Percentiles rank a stretch among this genome's conserved stretches.
These are phyloP conservation scores for Evernia prunastri DNA, from an alignment of 495 filamentous ascomycete species.

Conservation along the genomic window DNA sequence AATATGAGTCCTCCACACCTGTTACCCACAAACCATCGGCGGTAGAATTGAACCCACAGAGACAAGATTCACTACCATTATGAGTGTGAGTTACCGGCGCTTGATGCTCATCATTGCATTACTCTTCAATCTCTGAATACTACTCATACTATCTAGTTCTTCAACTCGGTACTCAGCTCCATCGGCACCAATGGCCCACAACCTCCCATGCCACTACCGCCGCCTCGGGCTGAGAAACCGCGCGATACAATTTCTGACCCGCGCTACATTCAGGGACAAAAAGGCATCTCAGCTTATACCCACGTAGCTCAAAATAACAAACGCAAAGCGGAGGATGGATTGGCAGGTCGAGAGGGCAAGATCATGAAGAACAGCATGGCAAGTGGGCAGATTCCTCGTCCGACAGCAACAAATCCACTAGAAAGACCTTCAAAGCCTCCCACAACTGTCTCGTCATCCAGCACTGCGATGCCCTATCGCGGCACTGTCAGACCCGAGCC, in stretches of 20 bases:
- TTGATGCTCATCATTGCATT: background rate
- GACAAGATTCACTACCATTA: constrained; percentile 31
- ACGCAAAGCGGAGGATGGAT: constrained; percentile 30
- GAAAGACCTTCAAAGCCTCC: constrained; percentile 29
- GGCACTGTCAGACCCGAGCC: constrained; percentile 33
- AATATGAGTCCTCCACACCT: constrained; percentile 40
- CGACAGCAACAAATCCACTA: constrained; percentile 8
- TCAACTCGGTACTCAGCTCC: constrained; percentile 53
- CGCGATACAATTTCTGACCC: constrained; percentile 24
- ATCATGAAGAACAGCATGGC: constrained; percentile 5
- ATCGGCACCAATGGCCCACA: constrained; percentile 42
- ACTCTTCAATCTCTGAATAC: background rate
- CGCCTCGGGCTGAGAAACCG: constrained; percentile 31
- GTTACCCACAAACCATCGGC: constrained; percentile 43
- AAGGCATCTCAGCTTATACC: constrained; percentile 28
- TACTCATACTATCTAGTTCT: constrained; percentile 36
- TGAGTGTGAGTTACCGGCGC: constrained; percentile 41
- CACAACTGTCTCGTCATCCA: constrained; percentile 4
- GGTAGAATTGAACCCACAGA: constrained; percentile 25
- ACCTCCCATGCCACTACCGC: constrained; percentile 31
- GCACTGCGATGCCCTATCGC: constrained; percentile 34
- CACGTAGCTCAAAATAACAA: constrained; percentile 20
- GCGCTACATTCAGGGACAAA: constrained; percentile 12
- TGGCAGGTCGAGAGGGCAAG: constrained; percentile 18
- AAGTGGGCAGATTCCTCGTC: constrained; percentile 15